Evolutionary conservation across 371 early-diverging fungal genomes (phyloP).

Genomic region (Gilbertella persicaria): DNA sequence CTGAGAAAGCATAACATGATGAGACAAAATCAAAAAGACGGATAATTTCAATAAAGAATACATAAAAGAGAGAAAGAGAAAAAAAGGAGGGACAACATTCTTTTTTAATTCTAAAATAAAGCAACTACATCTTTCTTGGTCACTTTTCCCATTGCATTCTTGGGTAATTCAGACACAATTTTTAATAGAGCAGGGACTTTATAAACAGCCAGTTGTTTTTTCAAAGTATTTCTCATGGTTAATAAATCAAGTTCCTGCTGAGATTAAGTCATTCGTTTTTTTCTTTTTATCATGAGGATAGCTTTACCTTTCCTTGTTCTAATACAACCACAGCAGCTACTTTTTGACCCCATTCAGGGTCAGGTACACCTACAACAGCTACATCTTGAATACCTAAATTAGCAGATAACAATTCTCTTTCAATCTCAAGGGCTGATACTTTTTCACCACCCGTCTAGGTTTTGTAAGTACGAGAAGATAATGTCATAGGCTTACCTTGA

Average conservation of each 20-base stretch:
- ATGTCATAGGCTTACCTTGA: constrained; percentile 55
- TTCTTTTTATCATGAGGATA: neutral
- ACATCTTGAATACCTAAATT: constrained; percentile 61
- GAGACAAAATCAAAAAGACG: constrained; percentile 5
- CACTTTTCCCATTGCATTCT: constrained; percentile 90
- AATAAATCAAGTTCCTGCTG: constrained; percentile 42
- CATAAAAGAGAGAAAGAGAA: neutral
- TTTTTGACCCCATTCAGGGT: constrained; percentile 77
- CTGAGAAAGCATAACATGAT: neutral
- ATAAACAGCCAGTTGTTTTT: constrained; percentile 68
- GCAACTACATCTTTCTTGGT: constrained; percentile 73
- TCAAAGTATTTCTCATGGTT: constrained; percentile 53
- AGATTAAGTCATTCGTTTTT: constrained; percentile 3
- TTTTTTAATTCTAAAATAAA: constrained; percentile 52
- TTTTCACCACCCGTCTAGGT: constrained; percentile 81
- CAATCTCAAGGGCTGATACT: constrained; percentile 83
- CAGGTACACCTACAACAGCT: constrained; percentile 76
- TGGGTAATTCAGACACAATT: constrained; percentile 64
- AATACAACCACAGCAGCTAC: constrained; percentile 71
- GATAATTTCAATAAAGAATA: neutral
- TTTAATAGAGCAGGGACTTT: constrained; percentile 67
- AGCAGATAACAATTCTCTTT: constrained; percentile 73
- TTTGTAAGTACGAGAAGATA: neutral
- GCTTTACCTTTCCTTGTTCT: constrained; percentile 27
- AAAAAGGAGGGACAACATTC: neutral